Evolutionary conservation across 768 basidiomycete species (phyloP).

Genomic region (Pleurotus giganteus): DNA sequence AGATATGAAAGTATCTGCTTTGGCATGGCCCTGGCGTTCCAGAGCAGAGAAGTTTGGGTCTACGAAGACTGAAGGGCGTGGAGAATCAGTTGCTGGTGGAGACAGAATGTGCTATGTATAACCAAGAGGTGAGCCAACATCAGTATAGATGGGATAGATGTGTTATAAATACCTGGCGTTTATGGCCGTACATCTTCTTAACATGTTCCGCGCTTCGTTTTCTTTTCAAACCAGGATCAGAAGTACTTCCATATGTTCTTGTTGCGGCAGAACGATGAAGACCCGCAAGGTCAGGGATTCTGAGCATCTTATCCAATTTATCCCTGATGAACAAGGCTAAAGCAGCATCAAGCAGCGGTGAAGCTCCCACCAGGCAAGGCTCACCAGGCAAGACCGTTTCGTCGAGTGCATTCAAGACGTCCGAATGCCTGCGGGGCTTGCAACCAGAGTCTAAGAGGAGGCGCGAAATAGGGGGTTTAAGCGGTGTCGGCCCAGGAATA

Average conservation of each 20-base stretch:
- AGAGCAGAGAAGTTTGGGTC: background rate
- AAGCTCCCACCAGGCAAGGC: no score
- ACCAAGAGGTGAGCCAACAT: background rate
- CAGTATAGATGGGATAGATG: background rate
- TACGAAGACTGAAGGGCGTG: background rate
- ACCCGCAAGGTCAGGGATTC: slow-evolving; percentile 43
- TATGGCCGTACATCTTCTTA: background rate
- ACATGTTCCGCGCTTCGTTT: slow-evolving; percentile 1
- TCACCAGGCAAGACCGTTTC: no score
- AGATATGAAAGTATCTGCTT: background rate
- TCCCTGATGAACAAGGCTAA: slow-evolving; percentile 35
- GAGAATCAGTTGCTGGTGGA: background rate
- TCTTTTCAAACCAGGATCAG: background rate
- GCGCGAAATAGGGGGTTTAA: background rate
- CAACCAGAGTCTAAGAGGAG: slow-evolving; percentile 16
- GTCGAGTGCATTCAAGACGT: slow-evolving; percentile 40
- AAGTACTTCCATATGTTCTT: background rate
- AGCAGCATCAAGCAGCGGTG: background rate
- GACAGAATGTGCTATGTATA: background rate
- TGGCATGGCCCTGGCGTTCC: background rate
- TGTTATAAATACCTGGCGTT: slow-evolving; percentile 6
- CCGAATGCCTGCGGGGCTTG: slow-evolving; percentile 26
- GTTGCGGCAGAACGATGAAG: slow-evolving; percentile 19
- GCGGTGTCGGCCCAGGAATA: slow-evolving; percentile 20
- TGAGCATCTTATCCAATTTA: slow-evolving; percentile 39